phyloP scores from a whole-genome alignment of 306 rosid species.

The Prunus davidiana region DNA sequence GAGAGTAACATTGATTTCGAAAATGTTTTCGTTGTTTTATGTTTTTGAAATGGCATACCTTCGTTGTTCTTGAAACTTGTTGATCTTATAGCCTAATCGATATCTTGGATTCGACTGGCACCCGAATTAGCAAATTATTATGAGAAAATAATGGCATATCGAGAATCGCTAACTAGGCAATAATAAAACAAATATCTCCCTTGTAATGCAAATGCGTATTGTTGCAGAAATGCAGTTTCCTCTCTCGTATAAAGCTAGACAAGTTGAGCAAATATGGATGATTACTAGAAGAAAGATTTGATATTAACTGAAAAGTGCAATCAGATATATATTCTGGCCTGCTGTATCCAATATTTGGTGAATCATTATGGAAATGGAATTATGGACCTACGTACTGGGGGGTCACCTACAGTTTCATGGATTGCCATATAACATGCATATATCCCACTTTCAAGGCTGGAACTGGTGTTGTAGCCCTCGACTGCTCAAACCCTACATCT shows the following conservation, averaged over 20 bases:
- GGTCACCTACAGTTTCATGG: background rate
- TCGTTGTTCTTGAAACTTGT: no score
- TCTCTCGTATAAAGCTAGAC: background rate
- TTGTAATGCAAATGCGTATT: no score
- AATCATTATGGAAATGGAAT: constrained; percentile 5
- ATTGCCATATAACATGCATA: background rate
- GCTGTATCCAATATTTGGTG: constrained; percentile 8
- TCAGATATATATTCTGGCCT: background rate
- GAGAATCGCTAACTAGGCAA: background rate
- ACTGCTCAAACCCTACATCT: background rate
- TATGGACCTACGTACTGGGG: background rate
- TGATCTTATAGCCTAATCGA: no score
- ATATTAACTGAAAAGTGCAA: background rate
- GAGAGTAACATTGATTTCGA: background rate
- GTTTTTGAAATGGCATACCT: background rate
- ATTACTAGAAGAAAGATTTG: background rate
- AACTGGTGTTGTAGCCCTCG: background rate
- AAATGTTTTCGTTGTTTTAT: background rate
- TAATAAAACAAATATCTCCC: background rate
- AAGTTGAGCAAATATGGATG: constrained; percentile 1
- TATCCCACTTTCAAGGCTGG: constrained; percentile 7
- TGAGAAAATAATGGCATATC: background rate
- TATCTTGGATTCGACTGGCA: no score
- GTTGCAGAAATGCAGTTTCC: background rate
- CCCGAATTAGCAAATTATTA: background rate